Conservation (phyloP, 2,329 filamentous ascomycete genomes). For the Zasmidium citrigriseum region DNA sequence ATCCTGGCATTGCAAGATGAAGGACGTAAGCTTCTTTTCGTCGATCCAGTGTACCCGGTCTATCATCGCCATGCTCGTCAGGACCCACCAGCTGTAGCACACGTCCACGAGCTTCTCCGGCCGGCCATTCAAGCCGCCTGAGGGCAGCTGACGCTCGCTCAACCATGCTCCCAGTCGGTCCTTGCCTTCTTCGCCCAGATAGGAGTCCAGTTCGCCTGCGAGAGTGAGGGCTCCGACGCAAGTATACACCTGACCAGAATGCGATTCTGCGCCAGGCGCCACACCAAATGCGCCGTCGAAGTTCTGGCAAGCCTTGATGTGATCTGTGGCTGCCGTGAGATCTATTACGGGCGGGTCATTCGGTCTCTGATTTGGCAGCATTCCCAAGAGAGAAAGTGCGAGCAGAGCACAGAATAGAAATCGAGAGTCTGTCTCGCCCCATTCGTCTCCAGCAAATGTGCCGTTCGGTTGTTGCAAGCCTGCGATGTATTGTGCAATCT, state of each 20-base stretch:
- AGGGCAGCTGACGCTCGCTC: conserved; percentile 84
- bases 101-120: conserved; percentile 96
- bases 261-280: conserved; percentile 86
- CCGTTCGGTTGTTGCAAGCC: conserved; percentile 77
- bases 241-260: conserved; percentile 93
- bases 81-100: conserved; percentile 99
- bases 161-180: conserved; percentile 87
- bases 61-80: conserved; percentile 89
- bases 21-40: conserved; percentile 71
- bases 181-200: conserved; percentile 64
- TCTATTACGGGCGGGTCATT: conserved; percentile 59
- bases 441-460: conserved; percentile 91
- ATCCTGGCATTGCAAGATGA: conserved; percentile 90
- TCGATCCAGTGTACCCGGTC: conserved; percentile 91
- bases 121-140: conserved; percentile 87
- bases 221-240: conserved; percentile 87
- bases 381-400: conserved; percentile 78
- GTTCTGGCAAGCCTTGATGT: conserved; percentile 83
- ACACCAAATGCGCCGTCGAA: conserved; percentile 94
- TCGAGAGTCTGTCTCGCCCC: conserved; percentile 93
- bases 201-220: conserved; percentile 69
- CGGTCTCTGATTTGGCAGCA: conserved; percentile 54
- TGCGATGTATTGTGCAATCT: conserved; percentile 80
- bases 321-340: conserved; percentile 74
- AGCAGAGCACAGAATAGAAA: conserved; percentile 92